Conservation (phyloP, 352 stramenopile species). For the Pythium apleroticum region DNA sequence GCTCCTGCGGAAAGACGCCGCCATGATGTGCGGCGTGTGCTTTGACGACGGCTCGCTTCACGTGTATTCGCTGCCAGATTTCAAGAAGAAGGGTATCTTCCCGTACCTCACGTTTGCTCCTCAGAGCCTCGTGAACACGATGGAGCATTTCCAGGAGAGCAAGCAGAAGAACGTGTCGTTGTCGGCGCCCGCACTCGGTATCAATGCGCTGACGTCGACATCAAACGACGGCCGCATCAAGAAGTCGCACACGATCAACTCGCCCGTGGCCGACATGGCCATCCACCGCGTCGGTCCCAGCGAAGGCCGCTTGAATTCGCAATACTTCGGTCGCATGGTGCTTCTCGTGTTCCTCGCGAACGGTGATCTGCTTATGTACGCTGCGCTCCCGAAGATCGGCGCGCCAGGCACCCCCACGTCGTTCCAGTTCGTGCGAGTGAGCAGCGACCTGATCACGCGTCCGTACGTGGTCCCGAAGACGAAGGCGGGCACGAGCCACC, state of each 20-base stretch:
- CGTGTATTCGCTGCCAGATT: constrained; percentile 81
- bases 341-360: constrained; percentile 85
- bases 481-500: constrained; percentile 42
- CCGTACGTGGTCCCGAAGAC: constrained; percentile 66
- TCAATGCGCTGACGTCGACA: constrained; percentile 66
- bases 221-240: constrained; percentile 80
- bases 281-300: constrained; percentile 80
- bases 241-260: constrained; percentile 81
- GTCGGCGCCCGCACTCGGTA: constrained; percentile 56
- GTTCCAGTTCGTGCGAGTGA: constrained; percentile 70
- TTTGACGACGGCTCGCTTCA: constrained; percentile 82
- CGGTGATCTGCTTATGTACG: constrained; percentile 81
- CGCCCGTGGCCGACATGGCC: constrained; percentile 76
- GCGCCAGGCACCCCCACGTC: constrained; percentile 32
- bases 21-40: constrained; percentile 82
- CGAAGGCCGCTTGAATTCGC: constrained; percentile 68
- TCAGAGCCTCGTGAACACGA: constrained; percentile 74
- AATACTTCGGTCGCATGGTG: constrained; percentile 79
- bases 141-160: constrained; percentile 57
- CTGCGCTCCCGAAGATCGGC: constrained; percentile 48
- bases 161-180: constrained; percentile 60
- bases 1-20: constrained; percentile 47
- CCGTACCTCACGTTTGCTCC: constrained; percentile 83
- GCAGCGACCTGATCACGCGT: constrained; percentile 75
- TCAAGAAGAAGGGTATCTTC: constrained; percentile 77